phyloP scores from a whole-genome alignment of 257 asterid species.

The Avicennia marina region DNA sequence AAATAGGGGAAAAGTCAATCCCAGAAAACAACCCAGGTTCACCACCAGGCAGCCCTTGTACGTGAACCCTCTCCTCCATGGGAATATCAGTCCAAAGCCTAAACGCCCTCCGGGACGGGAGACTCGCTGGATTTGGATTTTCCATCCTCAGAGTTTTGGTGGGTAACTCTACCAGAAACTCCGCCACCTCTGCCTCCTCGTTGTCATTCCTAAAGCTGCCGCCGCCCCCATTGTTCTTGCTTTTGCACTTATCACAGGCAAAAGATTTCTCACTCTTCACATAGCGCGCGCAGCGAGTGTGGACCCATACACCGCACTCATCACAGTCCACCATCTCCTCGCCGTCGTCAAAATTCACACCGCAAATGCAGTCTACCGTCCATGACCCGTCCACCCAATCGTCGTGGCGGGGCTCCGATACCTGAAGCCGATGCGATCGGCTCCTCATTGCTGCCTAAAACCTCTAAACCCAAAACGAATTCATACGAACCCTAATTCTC shows the following conservation, averaged over 20 bases:
- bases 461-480: conserved; percentile 25
- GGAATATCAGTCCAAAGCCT: conserved; percentile 81
- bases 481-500: conserved; percentile 41
- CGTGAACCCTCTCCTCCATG: conserved; percentile 87
- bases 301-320: conserved; percentile 99
- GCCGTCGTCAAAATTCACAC: conserved; percentile 91
- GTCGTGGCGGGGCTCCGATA: conserved; percentile 57
- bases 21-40: conserved; percentile 75
- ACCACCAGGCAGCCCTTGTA: conserved; percentile 96
- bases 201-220: conserved; percentile 44
- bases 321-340: conserved; percentile 99
- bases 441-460: conserved; percentile 53
- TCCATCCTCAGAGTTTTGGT: conserved; percentile 84
- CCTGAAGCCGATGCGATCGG: conserved; percentile 80
- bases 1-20: conserved; percentile 41
- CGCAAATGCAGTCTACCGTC: conserved; percentile 98
- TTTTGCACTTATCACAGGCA: conserved; percentile 90
- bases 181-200: conserved; percentile 97
- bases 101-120: conserved; percentile 41
- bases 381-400: conserved; percentile 95
- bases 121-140: conserved; percentile 35
- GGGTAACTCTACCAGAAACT: conserved; percentile 79
- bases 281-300: conserved; percentile 86
- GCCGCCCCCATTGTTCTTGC: conserved; percentile 31
- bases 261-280: conserved; percentile 82